phyloP scores from a whole-genome alignment of 1,284 basidiomycete species.

The Malassezia sp. region DNA sequence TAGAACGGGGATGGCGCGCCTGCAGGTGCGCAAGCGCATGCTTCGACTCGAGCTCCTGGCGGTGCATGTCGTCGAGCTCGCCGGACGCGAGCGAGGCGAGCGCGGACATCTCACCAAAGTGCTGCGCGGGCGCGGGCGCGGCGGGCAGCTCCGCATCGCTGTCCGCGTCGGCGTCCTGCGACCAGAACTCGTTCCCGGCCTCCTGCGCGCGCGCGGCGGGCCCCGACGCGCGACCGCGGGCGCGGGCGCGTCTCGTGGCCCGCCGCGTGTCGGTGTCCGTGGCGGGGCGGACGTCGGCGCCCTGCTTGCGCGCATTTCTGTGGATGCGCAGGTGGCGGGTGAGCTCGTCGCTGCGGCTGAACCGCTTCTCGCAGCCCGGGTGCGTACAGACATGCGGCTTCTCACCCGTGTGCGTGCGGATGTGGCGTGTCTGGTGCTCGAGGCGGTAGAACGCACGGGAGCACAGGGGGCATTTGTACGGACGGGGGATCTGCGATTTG shows the following conservation, averaged over 20 bases:
- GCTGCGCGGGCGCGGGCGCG: not conserved
- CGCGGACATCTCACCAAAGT: slow-evolving; percentile 38
- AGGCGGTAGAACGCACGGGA: slow-evolving; percentile 43
- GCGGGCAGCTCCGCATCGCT: slow-evolving; percentile 27
- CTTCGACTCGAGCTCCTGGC: slow-evolving; percentile 26
- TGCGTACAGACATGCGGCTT: slow-evolving; percentile 89
- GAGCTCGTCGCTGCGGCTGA: slow-evolving; percentile 91
- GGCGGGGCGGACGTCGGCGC: slow-evolving; percentile 5
- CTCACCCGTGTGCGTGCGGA: slow-evolving; percentile 94
- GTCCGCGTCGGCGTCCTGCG: slow-evolving; percentile 23
- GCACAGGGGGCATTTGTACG: slow-evolving; percentile 45
- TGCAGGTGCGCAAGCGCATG: not conserved
- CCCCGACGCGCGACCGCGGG: slow-evolving; percentile 2
- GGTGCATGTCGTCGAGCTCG: slow-evolving; percentile 37
- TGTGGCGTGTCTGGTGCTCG: slow-evolving; percentile 72
- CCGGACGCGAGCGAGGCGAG: slow-evolving; percentile 40
- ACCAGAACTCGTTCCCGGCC: not conserved
- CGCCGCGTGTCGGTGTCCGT: slow-evolving; percentile 11
- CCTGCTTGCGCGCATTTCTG: slow-evolving; percentile 48
- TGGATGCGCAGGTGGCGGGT: slow-evolving; percentile 93
- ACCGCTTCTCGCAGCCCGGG: slow-evolving; percentile 92
- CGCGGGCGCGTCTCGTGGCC: slow-evolving; percentile 11
- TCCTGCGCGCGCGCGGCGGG: not conserved
- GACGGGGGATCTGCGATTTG: slow-evolving; percentile 44
- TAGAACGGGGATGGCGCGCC: slow-evolving; percentile 17